These are phyloP conservation scores for Salicornia ramosissima DNA, from an alignment of 148 eudicot species.

Conservation along the genomic window DNA sequence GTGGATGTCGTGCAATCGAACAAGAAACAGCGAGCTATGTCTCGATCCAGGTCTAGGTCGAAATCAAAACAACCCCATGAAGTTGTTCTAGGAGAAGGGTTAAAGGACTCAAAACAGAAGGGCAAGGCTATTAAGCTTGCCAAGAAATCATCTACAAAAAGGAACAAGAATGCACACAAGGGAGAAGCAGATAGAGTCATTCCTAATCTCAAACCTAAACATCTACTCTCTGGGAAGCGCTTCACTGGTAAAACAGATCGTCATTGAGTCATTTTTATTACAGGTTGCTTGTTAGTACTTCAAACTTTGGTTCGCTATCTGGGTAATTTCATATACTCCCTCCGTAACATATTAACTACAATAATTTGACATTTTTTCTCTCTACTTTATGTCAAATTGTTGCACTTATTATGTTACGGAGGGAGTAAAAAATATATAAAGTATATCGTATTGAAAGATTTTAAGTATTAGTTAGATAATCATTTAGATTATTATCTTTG, in stretches of 20 bases:
- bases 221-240: slow-evolving; percentile 74
- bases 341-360: too few relatives aligned
- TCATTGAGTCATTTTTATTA: slow-evolving; percentile 38
- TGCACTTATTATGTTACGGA: too few relatives aligned
- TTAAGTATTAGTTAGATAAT: too few relatives aligned
- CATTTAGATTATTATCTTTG: too few relatives aligned
- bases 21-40: slow-evolving; percentile 60
- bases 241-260: slow-evolving; percentile 67
- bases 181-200: slow-evolving; percentile 83
- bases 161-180: slow-evolving; percentile 63
- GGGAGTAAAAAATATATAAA: too few relatives aligned
- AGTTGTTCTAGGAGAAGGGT: slow-evolving; percentile 73
- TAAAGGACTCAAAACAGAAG: slow-evolving; percentile 63
- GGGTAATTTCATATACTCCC: too few relatives aligned
- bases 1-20: slow-evolving; percentile 49
- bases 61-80: slow-evolving; percentile 61
- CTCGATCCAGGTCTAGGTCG: slow-evolving; percentile 49
- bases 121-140: slow-evolving; percentile 59
- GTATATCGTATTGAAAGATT: too few relatives aligned
- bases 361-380: too few relatives aligned
- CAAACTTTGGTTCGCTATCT: slow-evolving; percentile 1
- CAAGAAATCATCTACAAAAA: slow-evolving; percentile 41
- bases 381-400: too few relatives aligned
- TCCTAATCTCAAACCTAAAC: slow-evolving; percentile 68
- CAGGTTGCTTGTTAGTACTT: slow-evolving; percentile 24